phyloP scores from a whole-genome alignment of 768 basidiomycete species.

The Boletus eberwhitei region DNA sequence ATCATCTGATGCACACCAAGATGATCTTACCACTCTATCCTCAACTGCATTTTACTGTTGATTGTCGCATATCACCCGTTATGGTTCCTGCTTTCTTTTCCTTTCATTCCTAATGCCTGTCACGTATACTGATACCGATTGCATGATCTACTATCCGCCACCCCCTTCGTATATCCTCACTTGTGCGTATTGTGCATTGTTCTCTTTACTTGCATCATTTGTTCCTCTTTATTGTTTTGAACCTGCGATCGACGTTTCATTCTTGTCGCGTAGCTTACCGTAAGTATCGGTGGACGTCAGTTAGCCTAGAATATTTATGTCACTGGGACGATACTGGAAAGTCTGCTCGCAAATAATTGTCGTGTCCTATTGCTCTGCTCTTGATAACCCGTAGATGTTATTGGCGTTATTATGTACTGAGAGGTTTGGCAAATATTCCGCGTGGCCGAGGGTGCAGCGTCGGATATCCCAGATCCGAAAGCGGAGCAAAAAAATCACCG shows the following conservation, averaged over 20 bases:
- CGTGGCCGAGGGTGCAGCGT: background rate
- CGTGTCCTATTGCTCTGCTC: background rate
- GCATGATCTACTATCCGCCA: background rate
- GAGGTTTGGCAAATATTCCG: too few relatives aligned
- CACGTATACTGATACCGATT: conserved; percentile 22
- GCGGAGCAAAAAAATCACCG: background rate
- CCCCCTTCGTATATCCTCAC: background rate
- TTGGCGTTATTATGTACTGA: too few relatives aligned
- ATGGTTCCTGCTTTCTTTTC: conserved; percentile 21
- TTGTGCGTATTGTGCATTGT: background rate
- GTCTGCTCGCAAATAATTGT: background rate
- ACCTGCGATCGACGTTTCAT: background rate
- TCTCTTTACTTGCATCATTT: background rate
- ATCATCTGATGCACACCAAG: conserved; percentile 22
- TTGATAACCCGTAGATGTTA: too few relatives aligned
- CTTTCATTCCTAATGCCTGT: background rate
- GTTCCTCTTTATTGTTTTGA: too few relatives aligned
- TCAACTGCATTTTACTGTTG: conserved; percentile 7
- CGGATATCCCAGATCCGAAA: background rate
- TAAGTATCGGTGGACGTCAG: background rate
- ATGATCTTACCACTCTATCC: conserved; percentile 20
- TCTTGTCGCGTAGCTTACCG: background rate
- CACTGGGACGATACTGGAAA: background rate
- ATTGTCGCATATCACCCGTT: conserved; percentile 22
- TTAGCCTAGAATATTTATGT: background rate